Base-by-base conservation (phyloP, 257 asterid species). In the Eucommia ulmoides region DNA sequence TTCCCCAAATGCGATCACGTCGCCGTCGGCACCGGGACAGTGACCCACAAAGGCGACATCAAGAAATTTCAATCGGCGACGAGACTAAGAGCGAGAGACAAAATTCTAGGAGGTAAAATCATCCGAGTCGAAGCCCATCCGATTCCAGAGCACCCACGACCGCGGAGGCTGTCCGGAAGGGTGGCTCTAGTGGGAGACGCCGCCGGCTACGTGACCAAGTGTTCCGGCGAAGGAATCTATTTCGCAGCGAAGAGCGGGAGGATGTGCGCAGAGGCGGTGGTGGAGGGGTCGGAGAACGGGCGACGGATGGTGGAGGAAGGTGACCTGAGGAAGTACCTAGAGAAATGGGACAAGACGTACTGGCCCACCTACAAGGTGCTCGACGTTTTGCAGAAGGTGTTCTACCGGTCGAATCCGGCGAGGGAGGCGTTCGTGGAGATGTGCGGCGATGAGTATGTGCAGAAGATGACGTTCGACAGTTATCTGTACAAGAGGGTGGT, bases 1-100 rank as follows among this genome's bases (percentile, higher is more conserved):
- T 83, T 83, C 70, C 94, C 94, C 0, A 88, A 88, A 65, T 85
- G 94, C 64, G 96, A 89, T 71, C 97, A 89, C 69, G 94, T 85
- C 3, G 94, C 97, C 0, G 97, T 89, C 10, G 97, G 97, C 0
- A 89, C 96, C 2, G 97, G 96, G 42, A 89, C 96, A 0, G 96
- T 89, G 0, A 85, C 96, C 11, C 91, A 89, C 78, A 84, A 85
- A 55, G 69, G 78, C 19, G 96, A 89, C 71, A 89, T 89, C 22
- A 89, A 89, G 49, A 78, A 82, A 18, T 65, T 89, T 65, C 97
- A 85, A 46, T 49, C 56, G 7, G 97, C 97, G 0, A 88, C 94
- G 0, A 54, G 97, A 7, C 59, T 84, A 38, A 75, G 97, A 19
- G 96, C 96, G 2, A 78, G 69, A 11, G 88, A 87, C 64, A 89